Conservation (phyloP, 441 rosid species). For the Mallotus repandus region DNA sequence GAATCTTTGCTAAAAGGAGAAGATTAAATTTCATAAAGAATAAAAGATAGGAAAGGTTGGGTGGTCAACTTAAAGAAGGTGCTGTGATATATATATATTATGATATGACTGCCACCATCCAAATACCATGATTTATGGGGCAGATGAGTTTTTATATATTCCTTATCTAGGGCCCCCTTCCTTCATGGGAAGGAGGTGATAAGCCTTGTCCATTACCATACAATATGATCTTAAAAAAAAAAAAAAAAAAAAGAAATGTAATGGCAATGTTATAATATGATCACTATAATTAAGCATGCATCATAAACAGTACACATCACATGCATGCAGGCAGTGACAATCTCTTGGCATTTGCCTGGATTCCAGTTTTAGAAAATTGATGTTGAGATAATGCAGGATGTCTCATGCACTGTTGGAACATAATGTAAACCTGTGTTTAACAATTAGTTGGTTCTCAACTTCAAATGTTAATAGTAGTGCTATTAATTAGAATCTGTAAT, state of each 20-base stretch:
- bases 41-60: conserved; percentile 27
- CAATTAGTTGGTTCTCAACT: neutral
- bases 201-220: conserved; percentile 16
- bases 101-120: conserved; percentile 32
- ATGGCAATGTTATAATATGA: neutral
- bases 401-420: neutral
- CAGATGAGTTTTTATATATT: neutral
- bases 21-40: neutral
- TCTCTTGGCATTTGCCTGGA: neutral
- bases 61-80: conserved; percentile 39
- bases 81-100: conserved; percentile 18
- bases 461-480: neutral
- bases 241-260: no score
- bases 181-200: neutral
- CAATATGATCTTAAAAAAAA: neutral
- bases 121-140: neutral
- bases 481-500: neutral
- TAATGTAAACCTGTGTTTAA: neutral
- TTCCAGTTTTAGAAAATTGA: neutral
- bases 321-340: neutral
- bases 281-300: conserved; percentile 2
- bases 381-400: neutral
- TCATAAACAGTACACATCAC: neutral
- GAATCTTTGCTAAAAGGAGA: conserved; percentile 9
- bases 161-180: neutral